Percentiles rank a stretch among this genome's conserved stretches.
These are phyloP conservation scores for Eimeria praecox DNA, from an alignment of 169 alveolate genomes.

Conservation along the genomic window DNA sequence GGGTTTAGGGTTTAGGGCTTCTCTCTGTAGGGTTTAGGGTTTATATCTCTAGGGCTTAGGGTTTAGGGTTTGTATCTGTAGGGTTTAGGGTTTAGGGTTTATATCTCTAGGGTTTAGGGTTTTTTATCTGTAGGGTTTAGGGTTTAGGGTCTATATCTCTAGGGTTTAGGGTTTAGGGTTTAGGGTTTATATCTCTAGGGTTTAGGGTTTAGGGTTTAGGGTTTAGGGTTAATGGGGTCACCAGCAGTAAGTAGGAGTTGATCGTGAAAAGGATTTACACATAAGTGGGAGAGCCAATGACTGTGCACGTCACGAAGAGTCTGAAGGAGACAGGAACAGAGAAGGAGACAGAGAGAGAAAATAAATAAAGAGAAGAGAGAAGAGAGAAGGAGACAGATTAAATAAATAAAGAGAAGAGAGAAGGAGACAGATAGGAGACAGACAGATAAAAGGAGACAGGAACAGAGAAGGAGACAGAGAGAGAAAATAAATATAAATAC, in stretches of 20 bases:
- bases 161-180: background rate
- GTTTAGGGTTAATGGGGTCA: conserved; percentile 74
- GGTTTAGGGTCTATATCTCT: background rate
- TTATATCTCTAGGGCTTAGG: no score
- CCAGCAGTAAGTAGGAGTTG: conserved; percentile 94
- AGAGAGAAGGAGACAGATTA: no score
- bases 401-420: no score
- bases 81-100: background rate
- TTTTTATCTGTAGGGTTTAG: background rate
- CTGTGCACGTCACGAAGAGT: conserved; percentile 87
- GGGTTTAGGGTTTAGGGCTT: background rate
- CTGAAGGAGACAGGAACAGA: background rate
- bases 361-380: no score
- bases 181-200: no score
- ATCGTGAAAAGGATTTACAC: conserved; percentile 94
- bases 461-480: no score
- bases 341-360: no score
- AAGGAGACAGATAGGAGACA: no score
- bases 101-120: background rate
- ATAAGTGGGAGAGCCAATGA: conserved; percentile 92
- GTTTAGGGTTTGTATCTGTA: background rate
- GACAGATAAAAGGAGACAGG: no score
- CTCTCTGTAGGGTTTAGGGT: conserved; percentile 2
- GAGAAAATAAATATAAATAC: no score
- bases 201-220: conserved; percentile 10